These are phyloP conservation scores for Mrakia hoshinonis DNA, from an alignment of 768 basidiomycete species.

Conservation along the genomic window DNA sequence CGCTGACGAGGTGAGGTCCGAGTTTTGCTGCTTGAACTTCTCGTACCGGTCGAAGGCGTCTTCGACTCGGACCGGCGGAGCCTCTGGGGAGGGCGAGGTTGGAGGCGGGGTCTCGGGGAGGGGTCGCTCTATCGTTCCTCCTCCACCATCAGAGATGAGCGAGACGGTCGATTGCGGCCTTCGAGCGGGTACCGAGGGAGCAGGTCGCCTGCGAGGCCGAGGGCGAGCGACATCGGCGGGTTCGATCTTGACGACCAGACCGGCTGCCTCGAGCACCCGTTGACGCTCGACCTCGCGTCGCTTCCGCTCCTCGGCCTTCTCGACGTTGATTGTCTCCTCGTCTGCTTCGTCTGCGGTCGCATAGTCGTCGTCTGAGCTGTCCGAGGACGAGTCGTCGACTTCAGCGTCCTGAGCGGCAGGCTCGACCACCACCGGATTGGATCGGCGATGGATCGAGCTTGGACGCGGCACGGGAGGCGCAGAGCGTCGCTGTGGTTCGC, in stretches of 20 bases:
- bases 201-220: constrained; percentile 33
- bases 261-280: constrained; percentile 79
- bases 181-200: constrained; percentile 34
- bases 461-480: constrained; percentile 14
- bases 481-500: not conserved
- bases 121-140: constrained; percentile 11
- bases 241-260: constrained; percentile 53
- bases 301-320: constrained; percentile 47
- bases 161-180: constrained; percentile 13
- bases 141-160: not conserved
- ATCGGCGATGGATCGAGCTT: not conserved
- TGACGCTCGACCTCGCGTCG: constrained; percentile 65
- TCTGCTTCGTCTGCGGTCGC: constrained; percentile 41
- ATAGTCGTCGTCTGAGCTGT: constrained; percentile 44
- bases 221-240: constrained; percentile 24
- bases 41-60: constrained; percentile 89
- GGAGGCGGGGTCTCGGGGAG: not conserved
- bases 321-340: constrained; percentile 42
- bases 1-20: constrained; percentile 41
- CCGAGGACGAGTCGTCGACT: constrained; percentile 41
- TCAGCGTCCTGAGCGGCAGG: not conserved
- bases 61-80: constrained; percentile 44
- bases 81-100: constrained; percentile 26
- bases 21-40: constrained; percentile 46
- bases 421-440: not conserved